These are phyloP conservation scores for Globisporangium echinulatum DNA, from an alignment of 352 stramenopile genomes.

Conservation along the genomic window DNA sequence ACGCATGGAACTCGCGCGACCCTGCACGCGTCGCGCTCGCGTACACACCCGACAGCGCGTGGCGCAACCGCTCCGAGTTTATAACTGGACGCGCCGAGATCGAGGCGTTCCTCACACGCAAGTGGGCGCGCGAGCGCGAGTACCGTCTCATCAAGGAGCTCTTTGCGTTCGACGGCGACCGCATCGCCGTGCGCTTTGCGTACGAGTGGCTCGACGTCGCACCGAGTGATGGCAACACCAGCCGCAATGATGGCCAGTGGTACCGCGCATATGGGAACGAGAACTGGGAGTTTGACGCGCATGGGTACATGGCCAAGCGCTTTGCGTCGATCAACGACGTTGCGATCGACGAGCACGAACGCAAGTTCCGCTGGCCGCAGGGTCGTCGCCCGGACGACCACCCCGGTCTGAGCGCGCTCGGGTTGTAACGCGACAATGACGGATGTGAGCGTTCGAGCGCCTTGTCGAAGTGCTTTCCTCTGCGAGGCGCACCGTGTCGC, in stretches of 20 bases:
- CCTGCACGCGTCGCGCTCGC: conserved; percentile 64
- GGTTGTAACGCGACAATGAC: conserved; percentile 1
- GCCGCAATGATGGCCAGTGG: conserved; percentile 49
- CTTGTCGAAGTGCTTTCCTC: too few relatives aligned
- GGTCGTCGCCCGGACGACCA: conserved; percentile 45
- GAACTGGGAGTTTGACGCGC: conserved; percentile 85
- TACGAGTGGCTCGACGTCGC: conserved; percentile 74
- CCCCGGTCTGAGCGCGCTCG: conserved; percentile 28
- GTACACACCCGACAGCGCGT: conserved; percentile 76
- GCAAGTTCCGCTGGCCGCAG: conserved; percentile 56
- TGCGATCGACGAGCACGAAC: conserved; percentile 57
- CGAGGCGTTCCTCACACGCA: conserved; percentile 62
- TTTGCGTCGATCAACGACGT: conserved; percentile 88
- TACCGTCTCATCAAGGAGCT: conserved; percentile 90
- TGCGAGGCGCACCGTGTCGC: too few relatives aligned
- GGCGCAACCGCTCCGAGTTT: conserved; percentile 84
- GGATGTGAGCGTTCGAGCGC: background rate
- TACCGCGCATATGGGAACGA: conserved; percentile 85
- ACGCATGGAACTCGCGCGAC: conserved; percentile 86
- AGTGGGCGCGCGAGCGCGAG: conserved; percentile 70
- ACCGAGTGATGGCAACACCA: background rate
- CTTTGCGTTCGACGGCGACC: conserved; percentile 71
- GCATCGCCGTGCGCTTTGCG: conserved; percentile 85
- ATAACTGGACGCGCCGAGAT: conserved; percentile 71
- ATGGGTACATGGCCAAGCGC: conserved; percentile 79